A percentile compares a stretch with the other conserved stretches of the same genome.
Evolutionary conservation across 2,329 filamentous ascomycete species (phyloP).

Genomic region (Akanthomyces uredinophilus): DNA sequence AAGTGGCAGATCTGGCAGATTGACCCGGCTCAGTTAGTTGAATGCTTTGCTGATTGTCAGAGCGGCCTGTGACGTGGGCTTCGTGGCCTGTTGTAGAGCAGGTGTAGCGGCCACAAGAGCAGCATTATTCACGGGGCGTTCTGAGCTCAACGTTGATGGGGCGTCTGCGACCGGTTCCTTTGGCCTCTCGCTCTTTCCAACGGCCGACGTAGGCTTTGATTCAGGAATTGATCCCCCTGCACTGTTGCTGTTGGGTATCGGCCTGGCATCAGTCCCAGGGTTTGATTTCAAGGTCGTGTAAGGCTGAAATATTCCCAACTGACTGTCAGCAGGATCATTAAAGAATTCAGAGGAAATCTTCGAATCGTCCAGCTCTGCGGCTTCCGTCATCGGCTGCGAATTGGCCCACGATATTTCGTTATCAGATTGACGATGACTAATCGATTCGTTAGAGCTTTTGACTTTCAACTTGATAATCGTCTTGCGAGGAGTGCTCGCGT

Average conservation of each 20-base stretch:
- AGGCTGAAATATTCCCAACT: background rate
- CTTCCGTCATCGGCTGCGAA: background rate
- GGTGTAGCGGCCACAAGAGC: background rate
- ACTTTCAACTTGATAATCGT: conserved; percentile 51
- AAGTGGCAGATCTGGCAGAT: background rate
- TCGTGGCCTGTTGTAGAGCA: background rate
- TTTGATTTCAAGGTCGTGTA: background rate
- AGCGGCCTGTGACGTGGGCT: background rate
- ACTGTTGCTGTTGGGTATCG: background rate
- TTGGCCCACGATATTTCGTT: background rate
- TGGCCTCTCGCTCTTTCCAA: background rate
- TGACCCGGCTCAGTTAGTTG: background rate
- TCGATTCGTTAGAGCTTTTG: conserved; percentile 18
- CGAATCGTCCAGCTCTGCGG: background rate
- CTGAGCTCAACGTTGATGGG: background rate
- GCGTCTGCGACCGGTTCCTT: background rate
- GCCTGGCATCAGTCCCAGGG: background rate
- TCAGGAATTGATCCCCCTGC: background rate
- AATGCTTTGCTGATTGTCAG: background rate
- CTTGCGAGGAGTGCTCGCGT: conserved; percentile 52
- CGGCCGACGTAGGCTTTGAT: background rate
- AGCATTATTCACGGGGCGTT: background rate
- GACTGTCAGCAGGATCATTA: background rate
- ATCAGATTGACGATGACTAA: background rate
- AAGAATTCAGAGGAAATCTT: background rate